These are phyloP conservation scores for Naganishia onofrii DNA, from an alignment of 768 basidiomycete species.

Conservation along the genomic window DNA sequence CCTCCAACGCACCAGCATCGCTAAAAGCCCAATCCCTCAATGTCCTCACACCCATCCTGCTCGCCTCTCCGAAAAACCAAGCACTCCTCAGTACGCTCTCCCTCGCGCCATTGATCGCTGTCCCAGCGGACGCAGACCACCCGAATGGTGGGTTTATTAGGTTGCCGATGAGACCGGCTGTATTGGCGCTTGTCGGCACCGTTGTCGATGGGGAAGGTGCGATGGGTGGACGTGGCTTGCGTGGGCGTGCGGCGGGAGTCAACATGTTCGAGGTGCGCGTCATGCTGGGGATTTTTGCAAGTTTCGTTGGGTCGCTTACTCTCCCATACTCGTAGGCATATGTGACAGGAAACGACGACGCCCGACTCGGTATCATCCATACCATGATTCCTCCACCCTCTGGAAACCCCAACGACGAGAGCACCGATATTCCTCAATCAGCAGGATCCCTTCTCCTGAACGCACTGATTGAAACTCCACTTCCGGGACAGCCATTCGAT, in stretches of 20 bases:
- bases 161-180: conserved; percentile 71
- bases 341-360: conserved; percentile 53
- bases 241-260: conserved; percentile 71
- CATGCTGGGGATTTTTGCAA: background rate
- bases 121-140: conserved; percentile 68
- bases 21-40: conserved; percentile 78
- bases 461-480: conserved; percentile 52
- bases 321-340: conserved; percentile 37
- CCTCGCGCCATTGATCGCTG: conserved; percentile 64
- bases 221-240: conserved; percentile 66
- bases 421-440: conserved; percentile 33
- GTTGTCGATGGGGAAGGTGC: conserved; percentile 72
- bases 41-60: conserved; percentile 63
- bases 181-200: conserved; percentile 77
- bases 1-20: conserved; percentile 85
- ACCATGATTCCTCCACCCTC: conserved; percentile 43
- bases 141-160: conserved; percentile 58
- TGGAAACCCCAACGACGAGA: conserved; percentile 32
- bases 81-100: conserved; percentile 72
- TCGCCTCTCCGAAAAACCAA: conserved; percentile 65
- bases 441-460: conserved; percentile 53
- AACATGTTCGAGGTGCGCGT: conserved; percentile 65
- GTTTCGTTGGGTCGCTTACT: no score
- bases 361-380: conserved; percentile 50
- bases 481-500: conserved; percentile 42